A percentile compares a stretch with the other conserved stretches of the same genome.
phyloP scores from a whole-genome alignment of 2,329 filamentous ascomycete species.

The Paracorniculantispora psalliotae region DNA sequence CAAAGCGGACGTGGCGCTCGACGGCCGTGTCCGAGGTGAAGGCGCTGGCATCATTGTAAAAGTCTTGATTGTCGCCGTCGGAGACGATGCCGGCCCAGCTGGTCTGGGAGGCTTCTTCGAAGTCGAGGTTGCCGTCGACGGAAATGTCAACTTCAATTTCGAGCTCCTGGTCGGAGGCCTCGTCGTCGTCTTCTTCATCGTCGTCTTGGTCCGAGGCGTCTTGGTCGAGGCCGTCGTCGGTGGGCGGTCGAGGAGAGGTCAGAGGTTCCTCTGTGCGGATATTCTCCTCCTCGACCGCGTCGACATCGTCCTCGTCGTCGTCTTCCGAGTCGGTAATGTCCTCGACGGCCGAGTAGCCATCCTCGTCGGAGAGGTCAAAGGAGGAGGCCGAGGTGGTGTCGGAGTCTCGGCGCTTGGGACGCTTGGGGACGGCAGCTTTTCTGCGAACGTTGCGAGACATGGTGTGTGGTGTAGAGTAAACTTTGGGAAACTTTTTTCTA shows the following conservation, averaged over 20 bases:
- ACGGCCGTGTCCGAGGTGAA: conserved; percentile 36
- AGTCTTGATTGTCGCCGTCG: conserved; percentile 42
- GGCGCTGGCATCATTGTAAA: conserved; percentile 34
- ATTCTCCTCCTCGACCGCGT: conserved; percentile 71
- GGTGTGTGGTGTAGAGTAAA: conserved; percentile 20
- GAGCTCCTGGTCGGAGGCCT: conserved; percentile 20
- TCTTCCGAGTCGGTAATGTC: conserved; percentile 73
- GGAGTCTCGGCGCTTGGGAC: conserved; percentile 44
- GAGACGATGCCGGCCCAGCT: conserved; percentile 55
- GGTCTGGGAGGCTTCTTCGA: conserved; percentile 35
- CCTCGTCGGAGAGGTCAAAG: conserved; percentile 59
- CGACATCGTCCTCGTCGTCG: conserved; percentile 73
- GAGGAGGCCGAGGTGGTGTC: conserved; percentile 49
- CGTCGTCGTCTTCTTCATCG: conserved; percentile 35
- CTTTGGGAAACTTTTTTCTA: conserved; percentile 9
- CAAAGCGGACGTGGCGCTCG: conserved; percentile 69
- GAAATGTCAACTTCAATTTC: neutral
- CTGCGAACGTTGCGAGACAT: conserved; percentile 53
- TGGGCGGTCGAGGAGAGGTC: conserved; percentile 48
- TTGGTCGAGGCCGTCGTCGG: conserved; percentile 31
- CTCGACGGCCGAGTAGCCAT: conserved; percentile 70
- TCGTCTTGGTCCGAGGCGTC: conserved; percentile 36
- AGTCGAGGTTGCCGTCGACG: conserved; percentile 30
- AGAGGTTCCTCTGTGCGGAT: conserved; percentile 50
- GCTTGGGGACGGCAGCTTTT: conserved; percentile 42